Evolutionary conservation across 208 protist species (phyloP), one percentile per base, ranked within the genome.

Genomic region (Acanthamoeba triangularis): DNA sequence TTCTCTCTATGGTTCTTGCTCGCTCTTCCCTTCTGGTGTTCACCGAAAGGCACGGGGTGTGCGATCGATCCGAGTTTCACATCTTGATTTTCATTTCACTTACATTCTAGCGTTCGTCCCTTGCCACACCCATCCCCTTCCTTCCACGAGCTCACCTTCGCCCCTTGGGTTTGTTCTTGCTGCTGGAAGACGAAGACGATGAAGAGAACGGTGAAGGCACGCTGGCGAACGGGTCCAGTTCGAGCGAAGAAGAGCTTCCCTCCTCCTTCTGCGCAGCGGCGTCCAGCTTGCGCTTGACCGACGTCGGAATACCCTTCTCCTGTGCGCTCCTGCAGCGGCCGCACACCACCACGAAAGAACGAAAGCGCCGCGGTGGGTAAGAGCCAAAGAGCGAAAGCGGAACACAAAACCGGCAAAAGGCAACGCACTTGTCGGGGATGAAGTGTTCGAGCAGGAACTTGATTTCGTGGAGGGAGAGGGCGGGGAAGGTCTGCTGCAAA

Each of bases 221-320:
- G 18, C 25, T 49, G 20, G 30, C 72, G 72, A 80, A 80, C 72
- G 72, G 72, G 23, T 80, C 72, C 33, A 80, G 72, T 25, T 80
- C 72, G 16, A 80, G 72, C 14, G 72, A 49, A 20, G 72, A 33
- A 2, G 72, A 37, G 72, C 41, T 49, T 49, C 47, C 54, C 54
- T 59, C 72, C 72, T 80, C 72, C 72, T 80, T 80, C 37, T 80
- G 72, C 23, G 72, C 72, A 13, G 72, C 72, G 35, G 72, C 72
- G 41, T 80, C 72, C n/a, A 80, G 35, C 72, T 80, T 80, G 33
- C 72, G 72, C 72, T 80, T 80, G 72, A 80, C 72, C 41, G 72
- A 80, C 30, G 72, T 80, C 30, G 72, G 72, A 35, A 80, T 80
- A 35, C 72, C 72, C 72, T 80, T 80, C 72, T 80, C 72, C 72